A percentile compares a stretch with the other conserved stretches of the same genome.
phyloP scores from a whole-genome alignment of 768 basidiomycete species.

The Paxillus involutus region DNA sequence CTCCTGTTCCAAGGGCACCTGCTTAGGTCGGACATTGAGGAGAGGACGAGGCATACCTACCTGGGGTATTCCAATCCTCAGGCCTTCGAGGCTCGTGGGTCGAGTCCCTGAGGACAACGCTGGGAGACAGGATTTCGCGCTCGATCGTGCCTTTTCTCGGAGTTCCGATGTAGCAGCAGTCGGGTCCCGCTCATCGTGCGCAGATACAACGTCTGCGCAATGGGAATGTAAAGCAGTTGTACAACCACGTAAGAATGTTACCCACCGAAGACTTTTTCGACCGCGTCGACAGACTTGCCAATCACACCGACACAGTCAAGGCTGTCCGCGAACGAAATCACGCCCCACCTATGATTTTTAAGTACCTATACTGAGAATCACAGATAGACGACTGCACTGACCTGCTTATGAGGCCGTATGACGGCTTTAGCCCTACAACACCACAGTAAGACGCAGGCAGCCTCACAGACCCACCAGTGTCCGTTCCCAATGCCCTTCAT shows the following conservation, averaged over 20 bases:
- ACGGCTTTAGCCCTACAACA: constrained; percentile 89
- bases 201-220: constrained; percentile 32
- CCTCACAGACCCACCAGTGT: constrained; percentile 93
- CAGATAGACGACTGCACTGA: constrained; percentile 31
- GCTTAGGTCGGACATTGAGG: neutral
- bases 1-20: constrained; percentile 43
- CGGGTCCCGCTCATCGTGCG: constrained; percentile 70
- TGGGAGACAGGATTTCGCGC: constrained; percentile 15
- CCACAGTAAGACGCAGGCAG: constrained; percentile 95
- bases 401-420: constrained; percentile 90
- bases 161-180: constrained; percentile 55
- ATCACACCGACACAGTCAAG: constrained; percentile 92
- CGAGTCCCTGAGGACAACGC: neutral
- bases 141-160: constrained; percentile 36
- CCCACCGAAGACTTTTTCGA: constrained; percentile 65
- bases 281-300: constrained; percentile 48
- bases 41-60: constrained; percentile 34
- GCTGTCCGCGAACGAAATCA: constrained; percentile 92
- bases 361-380: constrained; percentile 1
- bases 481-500: constrained; percentile 83
- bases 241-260: neutral
- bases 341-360: constrained; percentile 67
- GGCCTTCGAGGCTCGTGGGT: constrained; percentile 39
- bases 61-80: constrained; percentile 77
- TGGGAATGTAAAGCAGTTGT: neutral